Evolutionary conservation across 169 alveolate species (phyloP).

Genomic region (Cryptosporidium parvum): DNA sequence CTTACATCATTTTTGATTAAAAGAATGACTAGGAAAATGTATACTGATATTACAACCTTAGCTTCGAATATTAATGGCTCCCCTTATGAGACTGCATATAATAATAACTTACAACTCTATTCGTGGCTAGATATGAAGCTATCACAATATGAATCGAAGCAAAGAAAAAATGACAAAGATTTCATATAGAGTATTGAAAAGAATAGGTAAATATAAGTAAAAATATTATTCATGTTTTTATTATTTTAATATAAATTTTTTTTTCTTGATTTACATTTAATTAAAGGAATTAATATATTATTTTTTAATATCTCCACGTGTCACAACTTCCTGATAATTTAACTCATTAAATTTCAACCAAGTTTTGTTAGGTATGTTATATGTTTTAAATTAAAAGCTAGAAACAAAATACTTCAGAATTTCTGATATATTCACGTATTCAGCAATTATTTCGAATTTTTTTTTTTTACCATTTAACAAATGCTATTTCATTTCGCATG

Average conservation of each 20-base stretch:
- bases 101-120: conserved; percentile 42
- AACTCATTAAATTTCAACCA: background rate
- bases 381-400: no score
- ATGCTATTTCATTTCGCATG: no score
- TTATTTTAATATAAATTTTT: background rate
- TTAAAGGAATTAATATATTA: no score
- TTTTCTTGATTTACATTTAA: background rate
- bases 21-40: conserved; percentile 71
- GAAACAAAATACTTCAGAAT: no score
- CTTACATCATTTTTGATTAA: conserved; percentile 47
- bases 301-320: background rate
- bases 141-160: conserved; percentile 31
- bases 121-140: conserved; percentile 64
- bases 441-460: background rate
- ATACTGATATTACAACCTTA: conserved; percentile 45
- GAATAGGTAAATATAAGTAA: background rate
- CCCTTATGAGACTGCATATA: conserved; percentile 53
- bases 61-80: conserved; percentile 57
- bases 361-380: background rate
- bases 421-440: no score
- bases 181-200: background rate
- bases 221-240: background rate
- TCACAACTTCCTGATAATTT: background rate
- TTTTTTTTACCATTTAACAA: background rate
- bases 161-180: background rate